Conservation (phyloP, 257 asterid species). For the Nicotiana paniculata region DNA sequence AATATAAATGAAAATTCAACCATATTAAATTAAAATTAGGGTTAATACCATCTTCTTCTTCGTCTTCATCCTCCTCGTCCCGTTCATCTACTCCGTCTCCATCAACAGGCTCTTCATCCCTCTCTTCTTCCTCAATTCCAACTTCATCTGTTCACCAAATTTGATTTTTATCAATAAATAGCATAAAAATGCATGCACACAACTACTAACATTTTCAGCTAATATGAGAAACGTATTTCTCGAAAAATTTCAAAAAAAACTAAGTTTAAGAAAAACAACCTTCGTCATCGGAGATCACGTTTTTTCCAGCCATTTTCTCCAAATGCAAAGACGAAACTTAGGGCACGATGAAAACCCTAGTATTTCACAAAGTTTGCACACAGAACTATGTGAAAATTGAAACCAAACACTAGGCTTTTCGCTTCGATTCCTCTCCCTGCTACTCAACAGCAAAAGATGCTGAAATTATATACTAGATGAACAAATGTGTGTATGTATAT, state of each 20-base stretch:
- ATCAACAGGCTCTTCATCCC: constrained; percentile 51
- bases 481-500: background rate
- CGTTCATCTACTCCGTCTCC: constrained; percentile 45
- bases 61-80: constrained; percentile 72
- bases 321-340: constrained; percentile 12
- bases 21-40: background rate
- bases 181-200: background rate
- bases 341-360: constrained; percentile 40
- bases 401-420: background rate
- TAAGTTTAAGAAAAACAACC: constrained; percentile 24
- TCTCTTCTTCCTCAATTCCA: constrained; percentile 64
- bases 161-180: background rate
- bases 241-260: background rate
- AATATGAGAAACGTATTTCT: background rate
- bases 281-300: constrained; percentile 77
- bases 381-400: background rate
- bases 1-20: background rate
- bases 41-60: constrained; percentile 67
- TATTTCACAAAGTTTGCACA: background rate
- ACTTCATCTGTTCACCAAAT: constrained; percentile 44
- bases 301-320: constrained; percentile 50
- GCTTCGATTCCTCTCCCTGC: background rate
- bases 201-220: background rate
- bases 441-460: background rate
- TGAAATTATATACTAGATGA: background rate